Conservation (phyloP, 148 eudicot genomes). For the Tetragonia tetragonoides region DNA sequence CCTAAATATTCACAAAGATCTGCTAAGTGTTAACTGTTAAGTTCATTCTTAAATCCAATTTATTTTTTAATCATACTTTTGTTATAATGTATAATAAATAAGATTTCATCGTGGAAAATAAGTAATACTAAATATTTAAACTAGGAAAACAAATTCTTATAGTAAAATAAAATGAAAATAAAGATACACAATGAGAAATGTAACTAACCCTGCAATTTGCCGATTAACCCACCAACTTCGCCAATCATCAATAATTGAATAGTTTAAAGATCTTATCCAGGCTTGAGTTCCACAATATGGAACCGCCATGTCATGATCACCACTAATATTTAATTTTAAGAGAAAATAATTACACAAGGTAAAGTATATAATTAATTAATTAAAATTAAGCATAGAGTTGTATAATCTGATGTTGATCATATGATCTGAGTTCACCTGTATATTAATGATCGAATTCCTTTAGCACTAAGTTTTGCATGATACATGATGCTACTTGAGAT, state of each 20-base stretch:
- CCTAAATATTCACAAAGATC: too few species aligned
- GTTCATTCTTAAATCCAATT: too few species aligned
- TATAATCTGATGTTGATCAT: neutral
- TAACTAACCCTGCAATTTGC: constrained; percentile 20
- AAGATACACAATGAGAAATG: neutral
- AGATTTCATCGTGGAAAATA: too few species aligned
- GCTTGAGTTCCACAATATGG: constrained; percentile 15
- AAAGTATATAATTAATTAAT: neutral
- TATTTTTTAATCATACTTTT: too few species aligned
- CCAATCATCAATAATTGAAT: constrained; percentile 10
- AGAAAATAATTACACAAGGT: neutral
- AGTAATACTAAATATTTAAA: too few species aligned
- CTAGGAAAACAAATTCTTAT: too few species aligned
- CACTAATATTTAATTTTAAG: constrained; percentile 3
- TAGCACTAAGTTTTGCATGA: constrained; percentile 15
- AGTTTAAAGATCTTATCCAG: constrained; percentile 17
- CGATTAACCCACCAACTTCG: constrained; percentile 18
- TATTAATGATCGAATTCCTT: constrained; percentile 14
- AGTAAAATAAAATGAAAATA: too few species aligned
- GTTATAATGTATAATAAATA: too few species aligned
- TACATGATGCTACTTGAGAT: constrained; percentile 11
- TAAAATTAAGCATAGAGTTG: neutral
- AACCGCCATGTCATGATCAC: constrained; percentile 21
- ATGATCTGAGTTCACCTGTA: constrained; percentile 20
- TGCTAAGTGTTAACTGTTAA: too few species aligned